A percentile compares a stretch with the other conserved stretches of the same genome.
Evolutionary conservation across 306 rosid species (phyloP).

Genomic region (Fragaria vesca): DNA sequence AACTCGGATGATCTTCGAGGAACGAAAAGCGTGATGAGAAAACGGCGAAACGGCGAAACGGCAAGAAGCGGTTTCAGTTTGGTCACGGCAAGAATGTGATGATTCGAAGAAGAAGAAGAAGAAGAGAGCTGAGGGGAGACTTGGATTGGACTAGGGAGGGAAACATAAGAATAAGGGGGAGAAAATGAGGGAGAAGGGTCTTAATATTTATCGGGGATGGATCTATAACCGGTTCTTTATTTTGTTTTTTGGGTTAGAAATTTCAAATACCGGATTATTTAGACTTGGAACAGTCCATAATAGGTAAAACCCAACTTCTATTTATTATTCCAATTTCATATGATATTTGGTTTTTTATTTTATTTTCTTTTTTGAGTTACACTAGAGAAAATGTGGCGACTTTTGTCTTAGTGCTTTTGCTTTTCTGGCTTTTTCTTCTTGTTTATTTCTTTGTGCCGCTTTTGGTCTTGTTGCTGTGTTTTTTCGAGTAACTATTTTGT

Average conservation of each 20-base stretch:
- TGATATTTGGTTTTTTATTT: neutral
- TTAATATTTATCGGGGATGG: neutral
- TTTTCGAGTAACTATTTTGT: neutral
- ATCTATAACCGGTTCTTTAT: neutral
- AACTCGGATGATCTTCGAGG: neutral
- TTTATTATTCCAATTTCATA: neutral
- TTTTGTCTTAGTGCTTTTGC: neutral
- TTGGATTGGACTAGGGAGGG: constrained; percentile 19
- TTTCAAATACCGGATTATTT: neutral
- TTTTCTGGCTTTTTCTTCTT: neutral
- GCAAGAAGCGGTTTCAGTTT: constrained; percentile 4
- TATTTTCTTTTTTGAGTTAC: neutral
- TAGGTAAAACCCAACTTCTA: neutral
- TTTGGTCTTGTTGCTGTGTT: neutral
- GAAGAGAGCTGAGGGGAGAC: neutral
- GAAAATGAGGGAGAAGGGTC: neutral
- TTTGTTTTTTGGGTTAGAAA: neutral
- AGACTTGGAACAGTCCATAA: neutral
- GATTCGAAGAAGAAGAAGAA: neutral
- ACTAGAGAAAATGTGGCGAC: neutral
- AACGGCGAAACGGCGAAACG: constrained; percentile 1
- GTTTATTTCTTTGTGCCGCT: neutral
- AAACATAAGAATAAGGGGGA: neutral
- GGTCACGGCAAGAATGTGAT: neutral
- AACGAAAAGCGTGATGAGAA: neutral